Evolutionary conservation across 495 filamentous ascomycete genomes (phyloP).

Genomic region (Acidiella bohemica): DNA sequence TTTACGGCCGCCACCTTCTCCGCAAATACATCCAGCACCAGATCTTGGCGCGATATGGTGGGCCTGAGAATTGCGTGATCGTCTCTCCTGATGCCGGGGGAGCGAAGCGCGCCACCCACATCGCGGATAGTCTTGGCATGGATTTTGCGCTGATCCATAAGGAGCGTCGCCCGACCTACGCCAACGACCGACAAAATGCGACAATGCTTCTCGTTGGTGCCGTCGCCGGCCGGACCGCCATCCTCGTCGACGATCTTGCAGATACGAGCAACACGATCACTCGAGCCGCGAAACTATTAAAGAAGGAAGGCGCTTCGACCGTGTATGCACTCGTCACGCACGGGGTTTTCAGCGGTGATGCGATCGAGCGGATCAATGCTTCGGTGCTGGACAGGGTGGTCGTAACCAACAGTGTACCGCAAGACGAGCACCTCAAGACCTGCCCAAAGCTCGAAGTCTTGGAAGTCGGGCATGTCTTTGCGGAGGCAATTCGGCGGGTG

Average conservation of each 20-base stretch:
- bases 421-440: conserved; percentile 67
- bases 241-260: conserved; percentile 86
- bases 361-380: conserved; percentile 84
- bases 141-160: conserved; percentile 97
- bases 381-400: conserved; percentile 80
- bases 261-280: conserved; percentile 97
- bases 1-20: conserved; percentile 77
- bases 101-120: conserved; percentile 91
- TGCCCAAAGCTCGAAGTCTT: conserved; percentile 73
- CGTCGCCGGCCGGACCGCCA: conserved; percentile 65
- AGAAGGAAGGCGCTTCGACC: conserved; percentile 76
- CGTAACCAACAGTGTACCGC: conserved; percentile 87
- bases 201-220: conserved; percentile 98
- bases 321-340: conserved; percentile 91
- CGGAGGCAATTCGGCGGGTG: conserved; percentile 90
- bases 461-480: conserved; percentile 86
- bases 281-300: conserved; percentile 87
- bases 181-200: conserved; percentile 87
- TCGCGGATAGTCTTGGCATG: conserved; percentile 84
- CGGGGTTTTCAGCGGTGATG: conserved; percentile 86
- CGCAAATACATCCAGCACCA: conserved; percentile 80
- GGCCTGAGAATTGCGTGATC: conserved; percentile 76
- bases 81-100: conserved; percentile 95
- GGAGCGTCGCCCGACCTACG: conserved; percentile 91
- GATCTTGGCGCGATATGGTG: conserved; percentile 45